phyloP scores from a whole-genome alignment of 2,329 filamentous ascomycete species.

The Gnomoniopsis sp. region DNA sequence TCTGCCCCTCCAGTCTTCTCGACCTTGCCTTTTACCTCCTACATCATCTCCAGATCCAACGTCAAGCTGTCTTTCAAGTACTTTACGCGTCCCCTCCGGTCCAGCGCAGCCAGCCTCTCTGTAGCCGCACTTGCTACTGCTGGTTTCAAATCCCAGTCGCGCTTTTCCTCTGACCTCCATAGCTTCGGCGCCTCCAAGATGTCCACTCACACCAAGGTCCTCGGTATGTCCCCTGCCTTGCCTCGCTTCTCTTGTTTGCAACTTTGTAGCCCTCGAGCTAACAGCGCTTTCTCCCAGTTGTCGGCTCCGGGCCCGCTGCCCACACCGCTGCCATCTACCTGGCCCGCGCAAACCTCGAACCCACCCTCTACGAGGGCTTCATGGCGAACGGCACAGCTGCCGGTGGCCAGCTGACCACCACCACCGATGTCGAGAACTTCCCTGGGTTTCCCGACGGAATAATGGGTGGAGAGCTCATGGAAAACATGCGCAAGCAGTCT shows the following conservation, averaged over 20 bases:
- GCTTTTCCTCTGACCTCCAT: conserved; percentile 31
- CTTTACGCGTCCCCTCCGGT: conserved; percentile 72
- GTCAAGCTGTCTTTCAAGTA: conserved; percentile 91
- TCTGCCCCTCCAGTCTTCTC: background rate
- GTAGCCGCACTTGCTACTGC: conserved; percentile 66
- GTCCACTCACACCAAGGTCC: conserved; percentile 75
- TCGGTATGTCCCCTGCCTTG: conserved; percentile 61
- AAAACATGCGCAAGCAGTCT: conserved; percentile 89
- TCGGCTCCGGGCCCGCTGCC: conserved; percentile 93
- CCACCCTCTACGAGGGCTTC: conserved; percentile 96
- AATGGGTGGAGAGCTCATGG: conserved; percentile 87
- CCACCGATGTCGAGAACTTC: conserved; percentile 97
- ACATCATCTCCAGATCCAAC: conserved; percentile 31
- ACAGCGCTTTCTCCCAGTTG: conserved; percentile 44
- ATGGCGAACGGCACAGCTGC: conserved; percentile 95
- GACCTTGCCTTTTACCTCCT: background rate
- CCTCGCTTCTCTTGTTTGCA: background rate
- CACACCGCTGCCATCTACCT: conserved; percentile 98
- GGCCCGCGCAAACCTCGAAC: conserved; percentile 88
- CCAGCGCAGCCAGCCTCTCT: conserved; percentile 68
- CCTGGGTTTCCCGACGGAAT: conserved; percentile 91
- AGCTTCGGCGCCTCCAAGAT: conserved; percentile 58
- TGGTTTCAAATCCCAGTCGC: conserved; percentile 52
- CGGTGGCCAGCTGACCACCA: conserved; percentile 95
- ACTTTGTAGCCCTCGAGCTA: background rate